A percentile compares a stretch with the other conserved stretches of the same genome.
Conservation (phyloP, 2,329 filamentous ascomycete species). For the Clonostachys rosea region DNA sequence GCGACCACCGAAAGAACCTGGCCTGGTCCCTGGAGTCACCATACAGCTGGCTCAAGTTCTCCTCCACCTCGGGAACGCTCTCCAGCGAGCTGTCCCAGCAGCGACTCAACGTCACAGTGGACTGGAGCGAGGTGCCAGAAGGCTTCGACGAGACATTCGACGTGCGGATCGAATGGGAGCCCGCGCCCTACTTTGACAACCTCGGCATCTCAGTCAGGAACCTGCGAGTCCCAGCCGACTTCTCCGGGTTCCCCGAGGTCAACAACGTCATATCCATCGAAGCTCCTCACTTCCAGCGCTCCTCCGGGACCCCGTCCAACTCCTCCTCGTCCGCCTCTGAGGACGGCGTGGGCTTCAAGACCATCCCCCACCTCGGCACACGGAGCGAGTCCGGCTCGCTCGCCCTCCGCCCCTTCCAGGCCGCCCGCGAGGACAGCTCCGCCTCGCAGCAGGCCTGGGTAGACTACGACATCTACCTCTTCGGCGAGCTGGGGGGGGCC, state of each 20-base stretch:
- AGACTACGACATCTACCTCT: constrained; percentile 19
- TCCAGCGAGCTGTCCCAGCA: constrained; percentile 2
- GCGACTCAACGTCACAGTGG: constrained; percentile 35
- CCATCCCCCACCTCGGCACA: constrained; percentile 7
- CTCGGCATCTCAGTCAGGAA: constrained; percentile 7
- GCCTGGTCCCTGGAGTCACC: constrained; percentile 6
- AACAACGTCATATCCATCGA: constrained; percentile 10
- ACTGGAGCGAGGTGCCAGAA: constrained; percentile 32
- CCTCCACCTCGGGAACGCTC: neutral
- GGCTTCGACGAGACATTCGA: constrained; percentile 12
- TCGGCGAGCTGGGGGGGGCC: constrained; percentile 13
- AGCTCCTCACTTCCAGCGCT: constrained; percentile 8
- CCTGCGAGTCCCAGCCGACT: constrained; percentile 1
- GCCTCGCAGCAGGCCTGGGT: constrained; percentile 6
- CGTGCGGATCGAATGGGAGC: constrained; percentile 1
- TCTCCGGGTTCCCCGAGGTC: constrained; percentile 10
- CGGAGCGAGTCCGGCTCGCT: constrained; percentile 6
- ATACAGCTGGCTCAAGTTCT: constrained; percentile 2
- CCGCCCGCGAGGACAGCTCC: neutral
- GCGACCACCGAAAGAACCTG: constrained; percentile 21
- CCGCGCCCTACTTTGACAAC: constrained; percentile 5
- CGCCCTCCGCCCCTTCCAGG: constrained; percentile 3
- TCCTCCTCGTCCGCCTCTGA: neutral
- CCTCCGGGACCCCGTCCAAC: neutral
- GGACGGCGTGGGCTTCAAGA: constrained; percentile 2